A percentile compares a stretch with the other conserved stretches of the same genome.
phyloP scores from a whole-genome alignment of 2,329 filamentous ascomycete species.

The Aspergillus aculeatinus region DNA sequence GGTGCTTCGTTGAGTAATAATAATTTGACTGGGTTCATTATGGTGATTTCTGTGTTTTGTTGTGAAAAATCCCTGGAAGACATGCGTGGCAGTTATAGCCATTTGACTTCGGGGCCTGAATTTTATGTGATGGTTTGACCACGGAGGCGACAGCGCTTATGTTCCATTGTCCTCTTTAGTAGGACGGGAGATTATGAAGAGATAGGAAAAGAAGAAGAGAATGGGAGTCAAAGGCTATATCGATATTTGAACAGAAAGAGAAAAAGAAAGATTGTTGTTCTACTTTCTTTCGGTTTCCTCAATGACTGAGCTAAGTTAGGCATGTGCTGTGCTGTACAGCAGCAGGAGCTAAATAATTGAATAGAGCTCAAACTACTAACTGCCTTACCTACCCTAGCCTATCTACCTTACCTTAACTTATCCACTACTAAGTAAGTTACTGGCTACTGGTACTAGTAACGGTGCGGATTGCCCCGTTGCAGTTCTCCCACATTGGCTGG shows the following conservation, averaged over 20 bases:
- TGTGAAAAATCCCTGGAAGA: not conserved
- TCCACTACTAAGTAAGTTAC: not conserved
- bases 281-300: no score
- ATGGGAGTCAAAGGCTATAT: not conserved
- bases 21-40: not conserved
- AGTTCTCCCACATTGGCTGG: conserved; percentile 25
- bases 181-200: not conserved
- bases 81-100: not conserved
- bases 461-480: conserved; percentile 18
- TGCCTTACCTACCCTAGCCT: no score
- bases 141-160: not conserved
- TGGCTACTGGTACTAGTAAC: conserved; percentile 3
- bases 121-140: not conserved
- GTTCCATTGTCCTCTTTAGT: not conserved
- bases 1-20: not conserved
- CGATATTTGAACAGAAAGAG: no score
- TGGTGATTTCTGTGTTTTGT: not conserved
- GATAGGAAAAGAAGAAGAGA: not conserved
- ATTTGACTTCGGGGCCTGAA: not conserved
- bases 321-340: not conserved
- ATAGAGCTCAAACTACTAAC: no score
- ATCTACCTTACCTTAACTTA: not conserved
- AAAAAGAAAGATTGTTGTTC: no score
- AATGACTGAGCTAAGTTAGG: not conserved
- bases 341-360: not conserved